A percentile compares a stretch with the other conserved stretches of the same genome.
These are phyloP conservation scores for Sorghum bicolor DNA, from an alignment of 176 grass and related monocot genomes.

Conservation along the genomic window Sorghum_bicolor_NCBIv3 NC_012871.2:8616501-8617000, in stretches of 20 bases:
- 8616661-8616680: conserved; percentile 38
- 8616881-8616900: not conserved
- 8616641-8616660: conserved; percentile 53
- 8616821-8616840: not conserved
- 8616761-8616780: not conserved
- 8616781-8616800: not conserved
- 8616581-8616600: conserved; percentile 65
- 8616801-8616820: not conserved
- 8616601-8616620: conserved; percentile 59
- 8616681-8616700: not conserved
- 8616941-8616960: conserved; percentile 28
- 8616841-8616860: not conserved
- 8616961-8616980: not conserved
- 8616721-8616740: not conserved
- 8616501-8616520: conserved; percentile 52
- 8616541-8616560: conserved; percentile 56
- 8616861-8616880: not conserved
- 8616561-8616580: conserved; percentile 56
- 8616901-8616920: not conserved
- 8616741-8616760: not conserved
- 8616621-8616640: conserved; percentile 61
- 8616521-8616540: conserved; percentile 61
- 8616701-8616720: conserved; percentile 3
- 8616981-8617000: conserved; percentile 12
- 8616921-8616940: not conserved